Conservation (phyloP, 2,329 filamentous ascomycete genomes). For the Colletotrichum sp. region DNA sequence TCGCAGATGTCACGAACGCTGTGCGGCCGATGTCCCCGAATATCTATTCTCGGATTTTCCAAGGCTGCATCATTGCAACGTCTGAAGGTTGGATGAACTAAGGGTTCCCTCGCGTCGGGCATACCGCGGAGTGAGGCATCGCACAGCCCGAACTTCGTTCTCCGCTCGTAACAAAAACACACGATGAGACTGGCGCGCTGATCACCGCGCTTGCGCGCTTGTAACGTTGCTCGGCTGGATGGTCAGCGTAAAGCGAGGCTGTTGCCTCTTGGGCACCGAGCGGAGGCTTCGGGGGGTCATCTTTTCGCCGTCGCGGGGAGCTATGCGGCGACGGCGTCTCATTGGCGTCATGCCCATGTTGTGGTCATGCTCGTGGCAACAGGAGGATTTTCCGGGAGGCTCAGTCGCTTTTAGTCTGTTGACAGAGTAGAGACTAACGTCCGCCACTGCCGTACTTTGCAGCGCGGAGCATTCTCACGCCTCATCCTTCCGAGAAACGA, state of each 20-base stretch:
- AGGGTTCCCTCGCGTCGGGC: not conserved
- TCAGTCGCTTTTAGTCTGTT: not conserved
- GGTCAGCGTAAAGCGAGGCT: not conserved
- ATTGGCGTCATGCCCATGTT: not conserved
- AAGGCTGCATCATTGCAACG: not conserved
- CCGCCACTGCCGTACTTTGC: not conserved
- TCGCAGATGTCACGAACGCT: not conserved
- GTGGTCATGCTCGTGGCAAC: not conserved
- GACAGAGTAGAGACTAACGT: not conserved
- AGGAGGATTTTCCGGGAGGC: not conserved
- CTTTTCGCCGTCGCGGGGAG: not conserved
- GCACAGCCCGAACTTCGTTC: not conserved
- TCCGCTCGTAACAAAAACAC: not conserved
- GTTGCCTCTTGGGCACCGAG: not conserved
- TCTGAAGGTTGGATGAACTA: not conserved
- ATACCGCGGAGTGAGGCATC: not conserved
- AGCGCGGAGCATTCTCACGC: not conserved
- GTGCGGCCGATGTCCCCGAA: not conserved
- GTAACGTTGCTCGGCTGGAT: conserved; percentile 13
- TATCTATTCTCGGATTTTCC: not conserved
- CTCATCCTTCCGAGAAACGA: not conserved
- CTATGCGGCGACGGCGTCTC: not conserved
- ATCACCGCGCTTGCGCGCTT: conserved; percentile 18
- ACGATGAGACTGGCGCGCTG: not conserved
- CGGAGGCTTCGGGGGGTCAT: not conserved